phyloP scores from a whole-genome alignment of 768 basidiomycete species.

The Leccinum obscurum region DNA sequence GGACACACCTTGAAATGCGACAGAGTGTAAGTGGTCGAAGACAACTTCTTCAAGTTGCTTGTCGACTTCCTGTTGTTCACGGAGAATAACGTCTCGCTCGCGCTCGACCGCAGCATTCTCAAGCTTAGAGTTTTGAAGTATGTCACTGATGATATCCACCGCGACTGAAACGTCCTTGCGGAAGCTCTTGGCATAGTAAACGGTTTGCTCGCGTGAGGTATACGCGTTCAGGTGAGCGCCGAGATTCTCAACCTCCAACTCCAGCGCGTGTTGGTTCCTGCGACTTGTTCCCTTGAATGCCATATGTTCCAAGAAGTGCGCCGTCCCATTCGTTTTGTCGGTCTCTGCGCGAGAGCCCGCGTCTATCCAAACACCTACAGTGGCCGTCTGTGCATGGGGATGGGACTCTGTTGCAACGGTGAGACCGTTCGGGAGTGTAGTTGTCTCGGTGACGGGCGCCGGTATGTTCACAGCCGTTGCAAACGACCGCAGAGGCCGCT shows the following conservation, averaged over 20 bases:
- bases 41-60: constrained; percentile 99
- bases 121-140: constrained; percentile 94
- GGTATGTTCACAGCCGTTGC: constrained; percentile 68
- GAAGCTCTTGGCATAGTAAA: constrained; percentile 99
- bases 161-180: constrained; percentile 87
- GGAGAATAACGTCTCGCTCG: constrained; percentile 93
- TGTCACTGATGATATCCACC: constrained; percentile 97
- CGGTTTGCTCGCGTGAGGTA: constrained; percentile 98
- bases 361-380: constrained; percentile 99
- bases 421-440: constrained; percentile 92
- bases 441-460: constrained; percentile 83
- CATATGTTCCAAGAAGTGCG: constrained; percentile 99
- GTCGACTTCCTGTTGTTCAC: constrained; percentile 99
- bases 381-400: constrained; percentile 90
- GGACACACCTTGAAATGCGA: constrained; percentile 87
- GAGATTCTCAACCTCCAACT: constrained; percentile 97
- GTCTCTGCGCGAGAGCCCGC: constrained; percentile 97
- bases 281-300: constrained; percentile 95
- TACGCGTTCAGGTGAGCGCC: constrained; percentile 98
- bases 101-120: constrained; percentile 86
- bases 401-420: constrained; percentile 93
- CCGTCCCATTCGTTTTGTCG: constrained; percentile 91
- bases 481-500: constrained; percentile 66
- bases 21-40: constrained; percentile 95
- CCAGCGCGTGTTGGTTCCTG: constrained; percentile 85